These are phyloP conservation scores for Yamadazyma taylorii DNA, from an alignment of 1,139 yeast species.

Conservation along the genomic window DNA sequence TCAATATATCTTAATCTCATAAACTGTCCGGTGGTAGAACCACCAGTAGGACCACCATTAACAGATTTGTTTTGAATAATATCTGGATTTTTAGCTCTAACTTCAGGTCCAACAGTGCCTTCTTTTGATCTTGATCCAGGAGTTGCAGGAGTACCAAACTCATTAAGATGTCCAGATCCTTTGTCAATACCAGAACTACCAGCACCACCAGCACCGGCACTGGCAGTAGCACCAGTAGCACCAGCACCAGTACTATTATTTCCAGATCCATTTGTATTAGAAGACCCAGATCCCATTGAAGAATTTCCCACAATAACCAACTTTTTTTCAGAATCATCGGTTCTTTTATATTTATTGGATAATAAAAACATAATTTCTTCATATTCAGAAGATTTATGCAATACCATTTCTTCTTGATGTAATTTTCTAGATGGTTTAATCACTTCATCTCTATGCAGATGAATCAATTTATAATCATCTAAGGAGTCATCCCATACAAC, in stretches of 20 bases:
- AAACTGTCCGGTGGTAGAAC: constrained; percentile 39
- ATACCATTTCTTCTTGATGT: constrained; percentile 45
- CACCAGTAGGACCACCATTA: constrained; percentile 16
- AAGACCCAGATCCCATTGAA: constrained; percentile 1
- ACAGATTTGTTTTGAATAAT: constrained; percentile 19
- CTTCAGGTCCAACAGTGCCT: constrained; percentile 22
- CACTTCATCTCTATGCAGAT: constrained; percentile 49
- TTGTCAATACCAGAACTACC: constrained; percentile 3
- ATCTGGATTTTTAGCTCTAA: constrained; percentile 27
- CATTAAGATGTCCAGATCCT: constrained; percentile 4
- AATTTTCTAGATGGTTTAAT: constrained; percentile 44
- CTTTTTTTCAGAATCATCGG: constrained; percentile 41
- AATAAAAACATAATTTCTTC: constrained; percentile 79
- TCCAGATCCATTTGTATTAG: constrained; percentile 10
- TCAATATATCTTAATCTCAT: constrained; percentile 50
- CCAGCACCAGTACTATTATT: constrained; percentile 18
- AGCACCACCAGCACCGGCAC: constrained; percentile 18
- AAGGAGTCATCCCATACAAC: constrained; percentile 40
- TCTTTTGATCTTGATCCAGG: constrained; percentile 24
- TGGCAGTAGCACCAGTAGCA: constrained; percentile 6
- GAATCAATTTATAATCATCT: constrained; percentile 32
- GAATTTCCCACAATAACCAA: constrained; percentile 44
- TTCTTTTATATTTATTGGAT: constrained; percentile 40
- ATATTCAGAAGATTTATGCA: constrained; percentile 80
- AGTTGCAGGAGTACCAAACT: constrained; percentile 18